A percentile compares a stretch with the other conserved stretches of the same genome.
phyloP scores from a whole-genome alignment of 768 basidiomycete species.

The Boletellus sp. region DNA sequence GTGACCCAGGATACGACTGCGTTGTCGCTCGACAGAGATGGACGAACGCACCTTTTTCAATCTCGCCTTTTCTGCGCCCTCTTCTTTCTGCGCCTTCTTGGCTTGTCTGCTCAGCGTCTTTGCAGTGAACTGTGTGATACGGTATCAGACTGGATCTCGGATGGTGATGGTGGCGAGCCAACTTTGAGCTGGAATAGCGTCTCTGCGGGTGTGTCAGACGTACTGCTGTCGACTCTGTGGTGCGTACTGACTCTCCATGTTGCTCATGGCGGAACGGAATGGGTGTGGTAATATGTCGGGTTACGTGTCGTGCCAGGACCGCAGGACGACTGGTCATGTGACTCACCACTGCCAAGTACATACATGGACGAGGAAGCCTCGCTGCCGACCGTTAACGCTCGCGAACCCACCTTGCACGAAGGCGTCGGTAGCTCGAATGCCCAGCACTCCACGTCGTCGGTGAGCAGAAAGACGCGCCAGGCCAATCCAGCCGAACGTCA shows the following conservation, averaged over 20 bases:
- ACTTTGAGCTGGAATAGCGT: slow-evolving; percentile 99
- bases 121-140: slow-evolving; percentile 79
- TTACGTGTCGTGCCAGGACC: neutral
- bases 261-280: slow-evolving; percentile 55
- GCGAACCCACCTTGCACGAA: neutral
- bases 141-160: slow-evolving; percentile 12
- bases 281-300: neutral
- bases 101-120: slow-evolving; percentile 93
- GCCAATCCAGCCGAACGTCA: slow-evolving; percentile 6
- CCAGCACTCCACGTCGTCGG: neutral
- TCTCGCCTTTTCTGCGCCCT: slow-evolving; percentile 79
- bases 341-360: neutral
- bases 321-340: neutral
- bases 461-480: slow-evolving; percentile 1
- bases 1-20: neutral
- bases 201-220: slow-evolving; percentile 48
- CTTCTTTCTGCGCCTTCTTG: slow-evolving; percentile 97
- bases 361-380: slow-evolving; percentile 2
- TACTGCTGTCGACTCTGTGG: neutral
- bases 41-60: slow-evolving; percentile 76
- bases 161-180: slow-evolving; percentile 13
- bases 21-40: neutral
- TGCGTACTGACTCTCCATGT: slow-evolving; percentile 76
- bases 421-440: neutral
- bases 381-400: neutral